Percentiles rank a stretch among this genome's conserved stretches.
Conservation (phyloP, 2,329 filamentous ascomycete genomes). For the Aspergillus tanneri region DNA sequence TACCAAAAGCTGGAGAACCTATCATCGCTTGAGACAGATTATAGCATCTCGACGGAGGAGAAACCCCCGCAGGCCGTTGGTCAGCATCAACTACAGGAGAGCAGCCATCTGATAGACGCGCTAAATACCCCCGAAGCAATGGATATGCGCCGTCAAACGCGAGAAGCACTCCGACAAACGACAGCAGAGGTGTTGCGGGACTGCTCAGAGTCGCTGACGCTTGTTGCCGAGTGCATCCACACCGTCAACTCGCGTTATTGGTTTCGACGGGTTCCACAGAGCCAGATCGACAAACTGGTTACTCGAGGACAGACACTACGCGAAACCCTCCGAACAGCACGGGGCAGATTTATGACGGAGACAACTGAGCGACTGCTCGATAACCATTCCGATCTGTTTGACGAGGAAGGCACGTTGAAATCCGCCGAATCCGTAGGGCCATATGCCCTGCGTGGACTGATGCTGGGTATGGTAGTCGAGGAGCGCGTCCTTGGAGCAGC, state of each 20-base stretch:
- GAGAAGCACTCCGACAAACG: slow-evolving; percentile 33
- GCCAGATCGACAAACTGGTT: slow-evolving; percentile 19
- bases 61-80: slow-evolving; percentile 24
- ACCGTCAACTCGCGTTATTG: slow-evolving; percentile 29
- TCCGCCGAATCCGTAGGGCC: slow-evolving; percentile 37
- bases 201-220: slow-evolving; percentile 25
- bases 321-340: slow-evolving; percentile 27
- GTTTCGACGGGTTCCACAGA: slow-evolving; percentile 20
- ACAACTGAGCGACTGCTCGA: slow-evolving; percentile 44
- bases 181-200: slow-evolving; percentile 24
- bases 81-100: slow-evolving; percentile 35
- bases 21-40: neutral
- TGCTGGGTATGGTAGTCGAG: slow-evolving; percentile 49
- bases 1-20: slow-evolving; percentile 1
- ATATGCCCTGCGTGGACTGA: slow-evolving; percentile 45
- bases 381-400: slow-evolving; percentile 13
- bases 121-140: slow-evolving; percentile 41
- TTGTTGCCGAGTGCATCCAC: slow-evolving; percentile 27
- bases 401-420: slow-evolving; percentile 26
- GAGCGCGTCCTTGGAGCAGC: slow-evolving; percentile 37
- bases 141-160: slow-evolving; percentile 32
- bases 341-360: slow-evolving; percentile 24
- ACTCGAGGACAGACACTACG: slow-evolving; percentile 12
- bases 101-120: slow-evolving; percentile 35
- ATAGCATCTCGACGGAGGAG: slow-evolving; percentile 9